phyloP scores from a whole-genome alignment of 2,329 filamentous ascomycete species.

The Fusarium sp. region DNA sequence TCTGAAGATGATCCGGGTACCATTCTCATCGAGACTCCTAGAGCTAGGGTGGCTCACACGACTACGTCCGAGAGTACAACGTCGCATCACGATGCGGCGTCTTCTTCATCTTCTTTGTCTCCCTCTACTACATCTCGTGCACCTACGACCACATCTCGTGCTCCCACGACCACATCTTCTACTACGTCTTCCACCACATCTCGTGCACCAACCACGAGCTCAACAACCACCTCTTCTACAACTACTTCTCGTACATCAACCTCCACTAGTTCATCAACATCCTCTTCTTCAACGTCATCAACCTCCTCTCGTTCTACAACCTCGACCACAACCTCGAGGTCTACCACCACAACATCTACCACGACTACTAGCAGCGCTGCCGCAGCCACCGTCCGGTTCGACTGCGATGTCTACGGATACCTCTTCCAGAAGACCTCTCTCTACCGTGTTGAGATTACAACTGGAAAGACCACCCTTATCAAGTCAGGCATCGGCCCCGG shows the following conservation, averaged over 20 bases:
- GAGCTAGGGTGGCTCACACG: not conserved
- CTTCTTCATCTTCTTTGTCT: not conserved
- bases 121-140: constrained; percentile 4
- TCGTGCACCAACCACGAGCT: not conserved
- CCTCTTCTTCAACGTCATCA: not conserved
- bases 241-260: not conserved
- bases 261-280: not conserved
- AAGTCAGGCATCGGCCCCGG: constrained; percentile 27
- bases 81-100: not conserved
- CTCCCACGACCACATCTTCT: not conserved
- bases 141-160: not conserved
- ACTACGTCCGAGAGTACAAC: not conserved
- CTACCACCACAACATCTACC: not conserved
- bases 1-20: constrained; percentile 20
- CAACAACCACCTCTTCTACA: not conserved
- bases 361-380: not conserved
- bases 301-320: not conserved
- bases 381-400: constrained; percentile 15
- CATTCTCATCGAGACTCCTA: constrained; percentile 24
- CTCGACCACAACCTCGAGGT: constrained; percentile 8
- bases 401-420: constrained; percentile 33
- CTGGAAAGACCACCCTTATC: constrained; percentile 31
- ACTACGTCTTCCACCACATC: not conserved
- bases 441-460: constrained; percentile 30
- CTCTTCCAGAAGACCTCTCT: constrained; percentile 32